phyloP scores from a whole-genome alignment of 1,139 yeast species.

The Kluyveromyces marxianus region DNA sequence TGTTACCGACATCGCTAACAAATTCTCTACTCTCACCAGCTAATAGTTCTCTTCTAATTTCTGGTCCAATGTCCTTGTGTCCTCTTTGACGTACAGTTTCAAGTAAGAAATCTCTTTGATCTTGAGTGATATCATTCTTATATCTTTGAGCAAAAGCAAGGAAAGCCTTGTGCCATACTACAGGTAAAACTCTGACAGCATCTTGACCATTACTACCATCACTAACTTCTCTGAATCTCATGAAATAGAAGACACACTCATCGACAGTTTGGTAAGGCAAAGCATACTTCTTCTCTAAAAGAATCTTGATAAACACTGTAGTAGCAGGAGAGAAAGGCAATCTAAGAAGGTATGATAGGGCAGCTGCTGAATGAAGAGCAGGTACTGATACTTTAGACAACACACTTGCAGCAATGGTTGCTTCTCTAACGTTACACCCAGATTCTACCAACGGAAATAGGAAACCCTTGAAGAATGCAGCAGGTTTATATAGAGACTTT shows the following conservation, averaged over 20 bases:
- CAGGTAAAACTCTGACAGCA: slow-evolving; percentile 66
- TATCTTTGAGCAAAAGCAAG: slow-evolving; percentile 91
- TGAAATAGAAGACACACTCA: slow-evolving; percentile 89
- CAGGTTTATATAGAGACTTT: slow-evolving; percentile 91
- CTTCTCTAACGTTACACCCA: slow-evolving; percentile 84
- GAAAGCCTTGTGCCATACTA: slow-evolving; percentile 96
- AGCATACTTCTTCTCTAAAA: slow-evolving; percentile 91
- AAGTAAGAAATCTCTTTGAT: slow-evolving; percentile 86
- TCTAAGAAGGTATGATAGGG: slow-evolving; percentile 75
- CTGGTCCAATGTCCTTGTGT: slow-evolving; percentile 87
- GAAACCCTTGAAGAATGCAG: slow-evolving; percentile 95
- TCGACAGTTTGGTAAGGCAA: slow-evolving; percentile 94
- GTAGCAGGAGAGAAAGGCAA: slow-evolving; percentile 83
- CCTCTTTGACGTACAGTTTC: slow-evolving; percentile 88
- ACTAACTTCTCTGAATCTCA: slow-evolving; percentile 65
- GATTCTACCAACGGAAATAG: slow-evolving; percentile 81
- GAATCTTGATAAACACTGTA: slow-evolving; percentile 80
- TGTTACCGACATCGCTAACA: slow-evolving; percentile 17
- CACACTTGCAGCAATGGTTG: slow-evolving; percentile 90
- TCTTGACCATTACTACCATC: slow-evolving; percentile 36
- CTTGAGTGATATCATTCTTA: slow-evolving; percentile 94
- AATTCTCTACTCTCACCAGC: slow-evolving; percentile 61
- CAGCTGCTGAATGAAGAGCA: slow-evolving; percentile 92
- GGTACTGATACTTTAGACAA: slow-evolving; percentile 87
- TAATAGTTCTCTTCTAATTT: slow-evolving; percentile 83